Percentiles rank a stretch among this genome's conserved stretches.
Conservation (phyloP, 2,329 filamentous ascomycete species). For the Emmonsiellopsis sp. region DNA sequence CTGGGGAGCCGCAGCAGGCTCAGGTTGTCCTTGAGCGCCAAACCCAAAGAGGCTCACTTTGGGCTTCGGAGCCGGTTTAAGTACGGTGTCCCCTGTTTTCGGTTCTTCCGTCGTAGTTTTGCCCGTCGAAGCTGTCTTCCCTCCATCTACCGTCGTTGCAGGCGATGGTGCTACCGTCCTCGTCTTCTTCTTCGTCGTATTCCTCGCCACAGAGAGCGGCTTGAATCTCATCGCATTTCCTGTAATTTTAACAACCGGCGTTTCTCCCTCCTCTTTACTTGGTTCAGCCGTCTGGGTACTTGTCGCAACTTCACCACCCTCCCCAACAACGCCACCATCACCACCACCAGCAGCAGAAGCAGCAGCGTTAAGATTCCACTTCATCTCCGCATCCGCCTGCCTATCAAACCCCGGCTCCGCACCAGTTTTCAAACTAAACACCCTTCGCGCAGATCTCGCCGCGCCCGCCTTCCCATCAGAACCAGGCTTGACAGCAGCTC, state of each 20-base stretch:
- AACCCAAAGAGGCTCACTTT: constrained; percentile 39
- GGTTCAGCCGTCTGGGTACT: constrained; percentile 15
- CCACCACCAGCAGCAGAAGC: constrained; percentile 44
- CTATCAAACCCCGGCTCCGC: constrained; percentile 73
- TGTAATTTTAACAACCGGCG: constrained; percentile 43
- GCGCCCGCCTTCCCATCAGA: constrained; percentile 19
- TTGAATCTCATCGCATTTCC: constrained; percentile 82
- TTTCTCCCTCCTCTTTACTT: constrained; percentile 16
- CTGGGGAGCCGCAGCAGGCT: constrained; percentile 7
- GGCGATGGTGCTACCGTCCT: constrained; percentile 25
- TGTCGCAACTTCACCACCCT: constrained; percentile 14
- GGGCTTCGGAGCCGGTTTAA: constrained; percentile 24
- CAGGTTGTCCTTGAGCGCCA: constrained; percentile 19
- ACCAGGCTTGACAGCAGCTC: constrained; percentile 8
- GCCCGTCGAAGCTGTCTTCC: constrained; percentile 12
- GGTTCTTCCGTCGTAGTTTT: constrained; percentile 10
- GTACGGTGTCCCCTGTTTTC: constrained; percentile 6
- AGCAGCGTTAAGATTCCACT: constrained; percentile 19
- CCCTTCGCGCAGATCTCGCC: constrained; percentile 40
- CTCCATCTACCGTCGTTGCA: constrained; percentile 9
- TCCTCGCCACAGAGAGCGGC: constrained; percentile 74
- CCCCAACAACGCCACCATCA: constrained; percentile 49
- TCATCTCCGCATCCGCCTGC: constrained; percentile 38
- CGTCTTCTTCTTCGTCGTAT: constrained; percentile 58
- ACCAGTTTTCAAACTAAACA: constrained; percentile 72